phyloP scores from a whole-genome alignment of 2,329 filamentous ascomycete species.

The Fusarium sp. region DNA sequence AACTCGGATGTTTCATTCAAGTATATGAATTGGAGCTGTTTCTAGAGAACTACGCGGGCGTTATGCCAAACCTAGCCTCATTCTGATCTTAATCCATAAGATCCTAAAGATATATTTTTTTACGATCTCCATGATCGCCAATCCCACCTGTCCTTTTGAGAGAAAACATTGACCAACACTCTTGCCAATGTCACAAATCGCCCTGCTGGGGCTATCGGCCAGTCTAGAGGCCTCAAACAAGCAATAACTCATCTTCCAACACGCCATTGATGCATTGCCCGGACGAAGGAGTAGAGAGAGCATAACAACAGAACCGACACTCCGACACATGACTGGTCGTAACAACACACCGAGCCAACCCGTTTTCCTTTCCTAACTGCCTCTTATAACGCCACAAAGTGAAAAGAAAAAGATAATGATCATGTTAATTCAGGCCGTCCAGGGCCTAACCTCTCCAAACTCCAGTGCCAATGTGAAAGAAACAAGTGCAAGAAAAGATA shows the following conservation, averaged over 20 bases:
- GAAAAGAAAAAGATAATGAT: conserved; percentile 33
- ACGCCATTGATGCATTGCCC: conserved; percentile 15
- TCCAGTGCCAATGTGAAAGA: conserved; percentile 38
- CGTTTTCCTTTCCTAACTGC: conserved; percentile 31
- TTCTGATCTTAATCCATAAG: conserved; percentile 10
- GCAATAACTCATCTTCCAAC: conserved; percentile 15
- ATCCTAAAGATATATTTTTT: conserved; percentile 19
- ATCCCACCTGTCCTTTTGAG: conserved; percentile 19
- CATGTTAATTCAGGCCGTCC: conserved; percentile 22
- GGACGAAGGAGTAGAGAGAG: conserved; percentile 27
- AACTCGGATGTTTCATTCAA: conserved; percentile 14
- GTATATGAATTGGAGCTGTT: conserved; percentile 44
- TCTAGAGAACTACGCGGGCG: conserved; percentile 21
- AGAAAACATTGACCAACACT: conserved; percentile 31
- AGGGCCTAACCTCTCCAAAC: conserved; percentile 33
- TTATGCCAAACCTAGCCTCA: conserved; percentile 14
- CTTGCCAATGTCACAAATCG: conserved; percentile 24
- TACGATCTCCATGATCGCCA: conserved; percentile 21
- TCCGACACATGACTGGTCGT: conserved; percentile 30
- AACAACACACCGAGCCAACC: conserved; percentile 34
- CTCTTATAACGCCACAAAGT: conserved; percentile 39
- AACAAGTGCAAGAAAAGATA: conserved; percentile 26
- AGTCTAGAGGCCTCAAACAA: conserved; percentile 25
- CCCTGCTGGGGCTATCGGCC: conserved; percentile 33
- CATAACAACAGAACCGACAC: conserved; percentile 24